Percentiles rank a stretch among this genome's conserved stretches.
Conservation (phyloP, 2,329 filamentous ascomycete species). For the Colletotrichum melonis region DNA sequence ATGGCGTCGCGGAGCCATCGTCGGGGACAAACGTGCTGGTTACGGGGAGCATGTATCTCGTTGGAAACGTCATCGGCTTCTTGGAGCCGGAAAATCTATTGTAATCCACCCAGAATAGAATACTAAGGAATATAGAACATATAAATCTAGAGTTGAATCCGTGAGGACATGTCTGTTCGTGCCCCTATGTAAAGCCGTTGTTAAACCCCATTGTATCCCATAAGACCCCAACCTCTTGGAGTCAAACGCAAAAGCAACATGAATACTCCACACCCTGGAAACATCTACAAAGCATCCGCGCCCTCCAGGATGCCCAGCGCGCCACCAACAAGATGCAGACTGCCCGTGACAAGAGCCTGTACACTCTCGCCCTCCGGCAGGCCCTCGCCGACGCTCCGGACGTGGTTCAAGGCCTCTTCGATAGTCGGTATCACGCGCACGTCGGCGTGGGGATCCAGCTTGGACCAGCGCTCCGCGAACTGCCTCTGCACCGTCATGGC, state of each 20-base stretch:
- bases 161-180: conserved; percentile 1
- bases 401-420: conserved; percentile 61
- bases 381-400: conserved; percentile 36
- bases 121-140: background rate
- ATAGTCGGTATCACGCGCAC: conserved; percentile 63
- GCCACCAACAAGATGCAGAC: conserved; percentile 85
- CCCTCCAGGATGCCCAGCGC: conserved; percentile 57
- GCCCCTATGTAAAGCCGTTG: background rate
- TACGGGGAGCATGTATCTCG: conserved; percentile 73
- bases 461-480: conserved; percentile 63
- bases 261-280: background rate
- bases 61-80: conserved; percentile 65
- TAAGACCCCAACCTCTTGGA: background rate
- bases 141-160: conserved; percentile 22
- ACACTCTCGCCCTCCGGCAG: conserved; percentile 48
- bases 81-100: conserved; percentile 47
- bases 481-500: conserved; percentile 63
- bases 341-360: conserved; percentile 78
- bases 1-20: conserved; percentile 57
- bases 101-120: background rate
- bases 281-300: conserved; percentile 26
- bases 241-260: no score
- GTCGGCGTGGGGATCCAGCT: conserved; percentile 57
- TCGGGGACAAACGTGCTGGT: conserved; percentile 57
- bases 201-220: background rate